These are phyloP conservation scores for Apiospora hydei DNA, from an alignment of 2,329 filamentous ascomycete species.

Conservation along the genomic window DNA sequence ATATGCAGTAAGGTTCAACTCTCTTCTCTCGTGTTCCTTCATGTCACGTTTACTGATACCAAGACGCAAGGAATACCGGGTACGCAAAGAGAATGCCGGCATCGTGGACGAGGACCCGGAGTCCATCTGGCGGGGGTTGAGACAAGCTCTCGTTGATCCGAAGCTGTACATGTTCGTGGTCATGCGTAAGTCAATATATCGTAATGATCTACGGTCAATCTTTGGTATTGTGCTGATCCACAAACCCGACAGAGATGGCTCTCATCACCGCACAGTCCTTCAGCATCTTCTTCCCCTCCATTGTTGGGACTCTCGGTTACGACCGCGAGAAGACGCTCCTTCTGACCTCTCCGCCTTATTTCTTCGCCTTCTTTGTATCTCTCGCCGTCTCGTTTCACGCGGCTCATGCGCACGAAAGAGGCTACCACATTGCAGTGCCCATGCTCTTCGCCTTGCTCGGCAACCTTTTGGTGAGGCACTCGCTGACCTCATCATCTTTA, in stretches of 20 bases:
- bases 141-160: slow-evolving; percentile 50
- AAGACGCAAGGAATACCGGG: slow-evolving; percentile 40
- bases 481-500: too few species aligned
- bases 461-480: not conserved
- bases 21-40: accelerated
- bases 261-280: slow-evolving; percentile 27
- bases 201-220: too few species aligned
- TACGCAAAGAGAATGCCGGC: slow-evolving; percentile 37
- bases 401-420: slow-evolving; percentile 54
- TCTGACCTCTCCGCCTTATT: slow-evolving; percentile 53
- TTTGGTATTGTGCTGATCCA: not conserved
- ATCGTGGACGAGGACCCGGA: slow-evolving; percentile 24
- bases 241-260: not conserved
- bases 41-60: slow-evolving; percentile 28
- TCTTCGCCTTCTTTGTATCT: slow-evolving; percentile 41
- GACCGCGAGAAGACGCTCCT: slow-evolving; percentile 53
- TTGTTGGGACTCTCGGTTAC: slow-evolving; percentile 53
- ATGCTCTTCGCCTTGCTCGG: slow-evolving; percentile 30
- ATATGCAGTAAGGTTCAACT: slow-evolving; percentile 15
- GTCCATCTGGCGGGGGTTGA: slow-evolving; percentile 47
- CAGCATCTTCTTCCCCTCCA: slow-evolving; percentile 37
- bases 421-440: slow-evolving; percentile 53
- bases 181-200: not conserved
- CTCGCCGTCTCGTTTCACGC: slow-evolving; percentile 49
- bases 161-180: slow-evolving; percentile 49